phyloP scores from a whole-genome alignment of 169 alveolate genomes.

The Sarcocystis neurona region DNA sequence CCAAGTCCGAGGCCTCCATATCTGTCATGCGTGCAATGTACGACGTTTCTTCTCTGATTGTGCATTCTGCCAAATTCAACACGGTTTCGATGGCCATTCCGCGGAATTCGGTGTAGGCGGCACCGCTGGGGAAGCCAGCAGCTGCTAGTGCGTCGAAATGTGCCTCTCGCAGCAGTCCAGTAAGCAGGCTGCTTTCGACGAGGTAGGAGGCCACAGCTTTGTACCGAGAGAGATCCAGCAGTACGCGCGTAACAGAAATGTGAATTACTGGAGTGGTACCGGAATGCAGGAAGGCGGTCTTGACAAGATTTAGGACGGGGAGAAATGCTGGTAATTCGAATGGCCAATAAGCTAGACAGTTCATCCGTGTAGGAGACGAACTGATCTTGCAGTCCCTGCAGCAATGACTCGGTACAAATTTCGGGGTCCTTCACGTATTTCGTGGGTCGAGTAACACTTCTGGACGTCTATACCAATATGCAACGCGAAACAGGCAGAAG shows the following conservation, averaged over 20 bases:
- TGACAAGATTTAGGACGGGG: neutral
- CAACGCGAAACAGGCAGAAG: no score
- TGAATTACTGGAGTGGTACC: neutral
- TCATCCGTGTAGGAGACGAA: no score
- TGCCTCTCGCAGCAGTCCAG: neutral
- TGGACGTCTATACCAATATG: no score
- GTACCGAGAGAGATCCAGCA: neutral
- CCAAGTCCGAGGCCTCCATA: neutral
- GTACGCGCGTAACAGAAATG: neutral
- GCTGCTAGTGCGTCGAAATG: no score
- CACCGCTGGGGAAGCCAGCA: no score
- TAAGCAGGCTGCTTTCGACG: neutral
- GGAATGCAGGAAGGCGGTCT: neutral
- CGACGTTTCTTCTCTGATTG: neutral
- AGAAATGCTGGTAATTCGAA: neutral
- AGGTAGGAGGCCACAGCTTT: neutral
- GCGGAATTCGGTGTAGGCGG: neutral
- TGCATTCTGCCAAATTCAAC: constrained; percentile 3
- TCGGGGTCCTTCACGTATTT: no score
- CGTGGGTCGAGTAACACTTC: no score
- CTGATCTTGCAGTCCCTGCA: no score
- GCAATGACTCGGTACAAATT: no score
- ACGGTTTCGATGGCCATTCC: neutral
- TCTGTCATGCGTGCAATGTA: neutral
- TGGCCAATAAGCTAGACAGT: neutral